Evolutionary conservation across 352 stramenopile genomes (phyloP).

Genomic region (Pythium utonaiense): DNA sequence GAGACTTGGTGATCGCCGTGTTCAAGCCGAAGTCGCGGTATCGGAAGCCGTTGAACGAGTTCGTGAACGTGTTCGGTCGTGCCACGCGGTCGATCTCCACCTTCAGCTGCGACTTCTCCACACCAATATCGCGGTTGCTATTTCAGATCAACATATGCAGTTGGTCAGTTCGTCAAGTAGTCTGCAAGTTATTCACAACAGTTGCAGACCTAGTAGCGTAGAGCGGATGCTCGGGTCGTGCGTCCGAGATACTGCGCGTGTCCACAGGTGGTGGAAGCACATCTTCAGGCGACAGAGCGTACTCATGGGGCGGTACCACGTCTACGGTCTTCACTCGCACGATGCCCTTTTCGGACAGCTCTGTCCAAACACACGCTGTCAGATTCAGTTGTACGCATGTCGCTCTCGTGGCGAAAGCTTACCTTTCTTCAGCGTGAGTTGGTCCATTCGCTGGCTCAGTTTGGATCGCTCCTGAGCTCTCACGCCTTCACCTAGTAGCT

Average conservation of each 20-base stretch:
- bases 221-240: constrained; percentile 57
- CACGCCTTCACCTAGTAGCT: constrained; percentile 45
- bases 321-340: constrained; percentile 54
- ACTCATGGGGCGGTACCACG: constrained; percentile 52
- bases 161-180: constrained; percentile 2
- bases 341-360: constrained; percentile 49
- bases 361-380: constrained; percentile 21
- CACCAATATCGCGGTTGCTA: constrained; percentile 62
- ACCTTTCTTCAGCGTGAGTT: constrained; percentile 63
- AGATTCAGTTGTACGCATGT: too few relatives aligned
- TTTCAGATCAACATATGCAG: not conserved
- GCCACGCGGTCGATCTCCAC: constrained; percentile 60
- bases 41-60: constrained; percentile 83
- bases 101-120: constrained; percentile 71
- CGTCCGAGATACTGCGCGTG: constrained; percentile 56
- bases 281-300: constrained; percentile 43
- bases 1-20: constrained; percentile 75
- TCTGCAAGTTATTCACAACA: not conserved
- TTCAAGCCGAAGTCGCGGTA: constrained; percentile 83
- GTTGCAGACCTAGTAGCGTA: constrained; percentile 59
- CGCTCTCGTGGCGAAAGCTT: too few relatives aligned
- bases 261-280: constrained; percentile 49
- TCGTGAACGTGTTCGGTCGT: constrained; percentile 72
- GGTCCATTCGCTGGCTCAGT: constrained; percentile 80
- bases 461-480: constrained; percentile 39